Base-by-base conservation (phyloP, 148 eudicot species). In the Mesembryanthemum crystallinum region DNA sequence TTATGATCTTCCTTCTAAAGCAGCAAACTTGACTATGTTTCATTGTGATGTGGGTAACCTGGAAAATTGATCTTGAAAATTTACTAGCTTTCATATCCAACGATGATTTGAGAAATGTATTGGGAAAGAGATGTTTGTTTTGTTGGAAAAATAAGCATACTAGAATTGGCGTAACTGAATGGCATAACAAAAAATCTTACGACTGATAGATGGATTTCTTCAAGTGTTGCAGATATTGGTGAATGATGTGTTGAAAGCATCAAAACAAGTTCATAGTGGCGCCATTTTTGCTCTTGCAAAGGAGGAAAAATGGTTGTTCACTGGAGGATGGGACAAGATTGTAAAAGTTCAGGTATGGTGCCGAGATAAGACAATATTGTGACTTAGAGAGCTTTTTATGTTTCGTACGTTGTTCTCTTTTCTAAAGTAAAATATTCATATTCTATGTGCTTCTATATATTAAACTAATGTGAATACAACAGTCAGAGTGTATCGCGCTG, bases 311-410 rank as follows among this genome's bases (percentile, higher is more conserved):
- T 84, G 89, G 92, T 71, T 94, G 59, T 89, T 90, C 77, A 85
- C 89, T 18, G 98, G 97, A 65, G 98, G 97, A 51, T 90, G 92
- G 96, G 93, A 89, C 83, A 90, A 79, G 80, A 87, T 77, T 37
- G 77, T 94, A 35, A 85, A 77, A 47, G 78, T 94, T 32, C 95
- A 90, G 95, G 98, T 94, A 86, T 43, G 37, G 30, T 21, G 21
- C 24, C 52, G 21, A 28, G 15, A 11, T 3, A 5, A 70, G 23
- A 23, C 7, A 23, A 4, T 14, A 30, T 69, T 58, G 37, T 51
- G 23, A 54, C 61, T 28, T 64, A 20, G 8, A 24, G 49, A 0
- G 58, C 4, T 24, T 27, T 52, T 25, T 51, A 45, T 17, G 28
- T 49, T 9, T 49, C 61, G 18, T 25, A 20, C 23, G 12, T 15